A percentile compares a stretch with the other conserved stretches of the same genome.
phyloP scores from a whole-genome alignment of 139 green algal species.

The Ulvella scutata region DNA sequence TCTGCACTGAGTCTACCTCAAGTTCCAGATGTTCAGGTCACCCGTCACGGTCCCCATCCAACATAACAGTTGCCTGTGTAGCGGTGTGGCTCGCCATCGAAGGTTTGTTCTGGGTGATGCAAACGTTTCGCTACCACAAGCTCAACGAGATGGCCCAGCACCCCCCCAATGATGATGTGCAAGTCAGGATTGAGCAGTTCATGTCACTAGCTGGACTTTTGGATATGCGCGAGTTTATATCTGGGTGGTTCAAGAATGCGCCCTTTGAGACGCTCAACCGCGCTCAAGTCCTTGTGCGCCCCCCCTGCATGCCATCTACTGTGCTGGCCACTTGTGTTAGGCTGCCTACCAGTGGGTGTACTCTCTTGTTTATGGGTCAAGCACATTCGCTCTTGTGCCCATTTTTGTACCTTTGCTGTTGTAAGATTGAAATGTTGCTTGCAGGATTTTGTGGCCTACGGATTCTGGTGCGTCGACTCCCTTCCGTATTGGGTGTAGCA shows the following conservation, averaged over 20 bases:
- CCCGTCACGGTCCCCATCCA: too few relatives aligned
- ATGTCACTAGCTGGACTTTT: slow-evolving; percentile 19
- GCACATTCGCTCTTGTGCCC: too few relatives aligned
- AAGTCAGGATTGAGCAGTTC: slow-evolving; percentile 18
- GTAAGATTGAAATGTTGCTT: background rate
- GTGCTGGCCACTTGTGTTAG: too few relatives aligned
- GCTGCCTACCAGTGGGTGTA: too few relatives aligned
- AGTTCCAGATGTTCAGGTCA: too few relatives aligned
- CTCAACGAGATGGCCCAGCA: background rate
- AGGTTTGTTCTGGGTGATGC: background rate
- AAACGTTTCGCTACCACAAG: background rate
- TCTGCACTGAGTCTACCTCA: too few relatives aligned
- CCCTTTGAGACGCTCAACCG: background rate
- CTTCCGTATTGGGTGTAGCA: too few relatives aligned
- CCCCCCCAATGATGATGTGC: background rate
- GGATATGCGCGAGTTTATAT: slow-evolving; percentile 25
- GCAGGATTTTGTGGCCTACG: slow-evolving; percentile 36
- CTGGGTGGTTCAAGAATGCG: slow-evolving; percentile 28
- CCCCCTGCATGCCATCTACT: too few relatives aligned
- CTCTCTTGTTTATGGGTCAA: too few relatives aligned
- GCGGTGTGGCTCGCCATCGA: background rate
- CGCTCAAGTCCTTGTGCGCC: background rate
- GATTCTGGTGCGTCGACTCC: slow-evolving; percentile 16
- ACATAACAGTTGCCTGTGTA: too few relatives aligned
- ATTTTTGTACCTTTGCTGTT: background rate